These are phyloP conservation scores for Hyphopichia buzzinii DNA, from an alignment of 1,139 yeast species.

Conservation along the genomic window DNA sequence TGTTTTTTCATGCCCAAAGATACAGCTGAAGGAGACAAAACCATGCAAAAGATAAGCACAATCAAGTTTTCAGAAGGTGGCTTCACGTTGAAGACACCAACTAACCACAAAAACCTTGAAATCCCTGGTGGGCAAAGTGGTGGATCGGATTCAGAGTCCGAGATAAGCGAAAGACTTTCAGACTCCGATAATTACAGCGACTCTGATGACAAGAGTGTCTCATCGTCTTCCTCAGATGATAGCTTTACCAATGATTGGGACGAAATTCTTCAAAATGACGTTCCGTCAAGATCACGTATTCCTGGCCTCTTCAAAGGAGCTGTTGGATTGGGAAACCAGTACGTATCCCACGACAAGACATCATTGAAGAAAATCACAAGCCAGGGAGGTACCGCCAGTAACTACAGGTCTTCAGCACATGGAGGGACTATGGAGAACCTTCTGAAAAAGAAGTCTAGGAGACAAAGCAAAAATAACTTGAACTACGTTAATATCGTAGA, in stretches of 20 bases:
- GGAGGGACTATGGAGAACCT: constrained; percentile 14
- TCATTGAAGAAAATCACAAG: constrained; percentile 24
- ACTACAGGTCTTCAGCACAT: constrained; percentile 26
- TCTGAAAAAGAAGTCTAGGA: constrained; percentile 13
- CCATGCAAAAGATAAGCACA: constrained; percentile 32
- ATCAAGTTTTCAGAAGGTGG: constrained; percentile 43
- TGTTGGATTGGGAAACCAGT: constrained; percentile 39
- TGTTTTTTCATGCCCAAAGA: constrained; percentile 74
- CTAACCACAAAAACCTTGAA: constrained; percentile 14
- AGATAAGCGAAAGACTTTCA: background rate
- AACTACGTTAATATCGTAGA: constrained; percentile 66
- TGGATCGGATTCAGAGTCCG: constrained; percentile 4
- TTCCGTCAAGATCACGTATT: constrained; percentile 41
- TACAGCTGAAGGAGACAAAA: constrained; percentile 29
- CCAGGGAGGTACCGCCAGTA: constrained; percentile 27
- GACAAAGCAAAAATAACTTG: constrained; percentile 24
- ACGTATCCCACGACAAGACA: constrained; percentile 16
- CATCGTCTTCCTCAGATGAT: constrained; percentile 37
- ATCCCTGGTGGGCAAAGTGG: too few species aligned
- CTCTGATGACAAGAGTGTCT: constrained; percentile 12
- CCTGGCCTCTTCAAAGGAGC: constrained; percentile 46
- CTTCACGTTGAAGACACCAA: constrained; percentile 22
- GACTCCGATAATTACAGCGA: constrained; percentile 6
- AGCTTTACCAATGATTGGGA: constrained; percentile 54
- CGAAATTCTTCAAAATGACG: constrained; percentile 44